Percentiles rank a stretch among this genome's conserved stretches.
Conservation (phyloP, 257 asterid genomes). For the Datura wrightii region DNA sequence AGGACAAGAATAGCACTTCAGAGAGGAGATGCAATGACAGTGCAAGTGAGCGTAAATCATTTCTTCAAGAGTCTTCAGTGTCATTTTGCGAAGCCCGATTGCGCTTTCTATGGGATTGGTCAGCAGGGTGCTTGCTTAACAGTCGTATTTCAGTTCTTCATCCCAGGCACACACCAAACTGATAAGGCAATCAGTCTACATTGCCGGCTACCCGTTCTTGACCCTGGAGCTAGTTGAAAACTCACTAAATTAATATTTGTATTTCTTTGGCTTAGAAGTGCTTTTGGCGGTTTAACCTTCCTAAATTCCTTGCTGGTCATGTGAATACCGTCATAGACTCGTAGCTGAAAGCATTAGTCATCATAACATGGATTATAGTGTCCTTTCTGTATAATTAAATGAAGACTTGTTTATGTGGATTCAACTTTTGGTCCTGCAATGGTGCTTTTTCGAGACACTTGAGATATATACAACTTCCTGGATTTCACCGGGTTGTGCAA, state of each 20-base stretch:
- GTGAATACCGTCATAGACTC: slow-evolving; percentile 1
- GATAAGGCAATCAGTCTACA: slow-evolving; percentile 87
- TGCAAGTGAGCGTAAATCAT: slow-evolving; percentile 87
- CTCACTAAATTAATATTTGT: background rate
- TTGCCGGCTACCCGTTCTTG: slow-evolving; percentile 91
- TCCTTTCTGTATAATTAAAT: slow-evolving; percentile 15
- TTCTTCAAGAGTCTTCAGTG: slow-evolving; percentile 81
- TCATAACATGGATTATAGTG: background rate
- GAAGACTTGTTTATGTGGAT: slow-evolving; percentile 21
- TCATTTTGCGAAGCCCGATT: slow-evolving; percentile 83
- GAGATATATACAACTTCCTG: slow-evolving; percentile 23
- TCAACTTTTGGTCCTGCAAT: background rate
- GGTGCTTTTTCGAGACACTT: background rate
- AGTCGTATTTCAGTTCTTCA: slow-evolving; percentile 86
- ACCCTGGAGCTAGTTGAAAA: slow-evolving; percentile 73
- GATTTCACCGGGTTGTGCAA: background rate
- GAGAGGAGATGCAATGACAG: slow-evolving; percentile 82
- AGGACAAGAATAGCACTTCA: slow-evolving; percentile 65
- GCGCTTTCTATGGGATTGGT: slow-evolving; percentile 80
- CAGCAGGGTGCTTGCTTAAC: slow-evolving; percentile 74
- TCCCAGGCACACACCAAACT: slow-evolving; percentile 76
- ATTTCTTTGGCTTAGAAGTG: slow-evolving; percentile 13
- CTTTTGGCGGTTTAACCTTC: background rate
- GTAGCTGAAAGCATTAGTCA: background rate
- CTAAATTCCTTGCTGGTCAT: background rate